Conservation (phyloP, 2,329 filamentous ascomycete genomes). For the Monosporascus sp. region DNA sequence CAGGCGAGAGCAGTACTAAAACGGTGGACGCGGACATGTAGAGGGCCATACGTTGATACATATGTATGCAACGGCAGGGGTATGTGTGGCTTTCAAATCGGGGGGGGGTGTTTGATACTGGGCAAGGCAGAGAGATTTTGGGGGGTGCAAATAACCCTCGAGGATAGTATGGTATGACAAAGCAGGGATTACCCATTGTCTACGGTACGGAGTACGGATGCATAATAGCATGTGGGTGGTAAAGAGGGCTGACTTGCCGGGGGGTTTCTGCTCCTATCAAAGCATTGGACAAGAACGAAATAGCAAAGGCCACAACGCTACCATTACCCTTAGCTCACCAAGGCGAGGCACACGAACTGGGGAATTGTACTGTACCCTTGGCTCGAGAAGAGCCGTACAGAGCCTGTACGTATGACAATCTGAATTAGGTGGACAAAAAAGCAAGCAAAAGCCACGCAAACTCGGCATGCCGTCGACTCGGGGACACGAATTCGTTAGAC, state of each 20-base stretch:
- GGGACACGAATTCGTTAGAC: slow-evolving; percentile 14
- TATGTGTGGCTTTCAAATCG: slow-evolving; percentile 24
- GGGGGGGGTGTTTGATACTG: slow-evolving; percentile 21
- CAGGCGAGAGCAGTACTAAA: slow-evolving; percentile 24
- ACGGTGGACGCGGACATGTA: slow-evolving; percentile 25
- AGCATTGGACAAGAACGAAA: slow-evolving; percentile 12
- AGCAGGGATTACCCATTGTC: slow-evolving; percentile 17
- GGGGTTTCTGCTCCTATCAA: slow-evolving; percentile 18
- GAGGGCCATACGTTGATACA: slow-evolving; percentile 31
- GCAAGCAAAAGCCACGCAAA: slow-evolving; percentile 19
- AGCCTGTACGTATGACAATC: slow-evolving; percentile 11
- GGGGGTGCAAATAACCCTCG: slow-evolving; percentile 24
- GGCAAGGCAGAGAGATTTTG: slow-evolving; percentile 17
- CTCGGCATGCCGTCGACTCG: slow-evolving; percentile 17
- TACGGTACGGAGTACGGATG: slow-evolving; percentile 15
- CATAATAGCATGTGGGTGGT: slow-evolving; percentile 22
- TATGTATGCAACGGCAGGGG: slow-evolving; percentile 35
- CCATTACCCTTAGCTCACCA: slow-evolving; percentile 22
- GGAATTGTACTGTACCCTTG: slow-evolving; percentile 9
- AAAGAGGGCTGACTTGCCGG: slow-evolving; percentile 23
- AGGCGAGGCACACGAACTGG: slow-evolving; percentile 18
- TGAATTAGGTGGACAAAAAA: slow-evolving; percentile 18
- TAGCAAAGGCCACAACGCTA: slow-evolving; percentile 26
- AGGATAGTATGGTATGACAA: slow-evolving; percentile 29
- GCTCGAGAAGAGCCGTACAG: slow-evolving; percentile 15